phyloP scores from a whole-genome alignment of 2,329 filamentous ascomycete species.

The Beauveria australis region DNA sequence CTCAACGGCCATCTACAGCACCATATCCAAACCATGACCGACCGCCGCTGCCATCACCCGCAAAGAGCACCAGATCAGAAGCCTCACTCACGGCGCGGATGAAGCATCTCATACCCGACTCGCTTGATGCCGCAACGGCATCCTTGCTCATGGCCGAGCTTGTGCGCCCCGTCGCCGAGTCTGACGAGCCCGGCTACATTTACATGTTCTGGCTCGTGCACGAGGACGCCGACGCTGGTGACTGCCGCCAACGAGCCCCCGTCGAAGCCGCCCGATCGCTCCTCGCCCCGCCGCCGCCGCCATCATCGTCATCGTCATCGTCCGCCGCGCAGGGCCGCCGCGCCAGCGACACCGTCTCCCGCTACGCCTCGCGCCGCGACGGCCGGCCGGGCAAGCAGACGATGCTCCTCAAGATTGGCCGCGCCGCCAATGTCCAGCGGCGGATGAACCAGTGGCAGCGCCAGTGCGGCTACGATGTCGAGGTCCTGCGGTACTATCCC shows the following conservation, averaged over 20 bases:
- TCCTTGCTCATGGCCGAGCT: conserved; percentile 70
- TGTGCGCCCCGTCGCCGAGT: conserved; percentile 57
- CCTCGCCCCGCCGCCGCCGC: conserved; percentile 41
- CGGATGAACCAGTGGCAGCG: conserved; percentile 88
- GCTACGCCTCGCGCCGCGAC: conserved; percentile 31
- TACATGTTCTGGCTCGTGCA: conserved; percentile 98
- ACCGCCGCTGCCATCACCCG: conserved; percentile 20
- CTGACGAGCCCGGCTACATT: conserved; percentile 79
- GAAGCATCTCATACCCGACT: conserved; percentile 55
- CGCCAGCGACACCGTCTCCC: conserved; percentile 47
- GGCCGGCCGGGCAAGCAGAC: conserved; percentile 29
- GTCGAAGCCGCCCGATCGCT: conserved; percentile 52
- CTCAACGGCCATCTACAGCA: conserved; percentile 15
- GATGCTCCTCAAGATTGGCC: conserved; percentile 59
- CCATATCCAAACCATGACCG: conserved; percentile 17
- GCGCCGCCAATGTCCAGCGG: conserved; percentile 75
- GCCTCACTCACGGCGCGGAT: conserved; percentile 23
- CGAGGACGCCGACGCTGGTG: conserved; percentile 20
- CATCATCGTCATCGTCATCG: conserved; percentile 18
- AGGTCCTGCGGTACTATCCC: conserved; percentile 85
- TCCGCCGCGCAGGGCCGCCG: conserved; percentile 37
- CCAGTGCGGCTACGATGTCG: conserved; percentile 85
- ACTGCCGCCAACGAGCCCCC: conserved; percentile 37
- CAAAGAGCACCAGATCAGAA: conserved; percentile 24
- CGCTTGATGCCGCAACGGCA: conserved; percentile 58